Evolutionary conservation across 164 flowering plant species (phyloP), one percentile per base, ranked within the genome.

Genomic region (Sextonia rubra): DNA sequence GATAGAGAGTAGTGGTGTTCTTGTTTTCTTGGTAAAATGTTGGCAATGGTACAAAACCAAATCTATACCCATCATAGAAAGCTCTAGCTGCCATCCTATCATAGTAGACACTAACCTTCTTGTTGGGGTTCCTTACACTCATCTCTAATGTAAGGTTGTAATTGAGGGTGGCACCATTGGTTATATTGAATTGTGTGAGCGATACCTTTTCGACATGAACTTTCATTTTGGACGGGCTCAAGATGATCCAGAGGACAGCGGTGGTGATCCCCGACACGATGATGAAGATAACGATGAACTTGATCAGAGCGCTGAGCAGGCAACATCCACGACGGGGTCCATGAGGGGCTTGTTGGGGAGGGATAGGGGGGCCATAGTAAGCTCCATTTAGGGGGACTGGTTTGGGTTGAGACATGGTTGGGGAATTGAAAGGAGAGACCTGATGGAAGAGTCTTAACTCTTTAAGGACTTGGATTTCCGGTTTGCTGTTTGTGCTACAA

Each of bases 321-420:
- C 80, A 72, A 63, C 82, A 37, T 47, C 82, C 69, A 2, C 72
- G 73, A 44, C 79, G 76, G 27, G 62, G 85, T 66, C 79, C 69
- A 74, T 78, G 70, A 75, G 72, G 77, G 70, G 79, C 29, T 24
- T 69, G 52, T 30, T 75, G 82, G 6, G 88, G 84, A 29, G 86
- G 88, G 68, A 83, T 73, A 2, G 86, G 47, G 0, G 86, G 86
- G 32, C 85, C 86, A 73, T 83, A 81, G 70, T 75, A 82, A 47
- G 83, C 82, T 4, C 84, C 85, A 69, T 85, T 83, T 44, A 81
- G 69, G 6, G 68, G 74, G 27, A 71, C 37, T 69, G 69, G 79
- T 30, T 77, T 71, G 1, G 69, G n/a, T n/a, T 73, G 76, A 48
- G 60, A 68, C 82, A 80, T 70, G 64, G 8, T 6, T 9, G 29